Evolutionary conservation across 345 rosid species (phyloP), one percentile per base, ranked within the genome.

Genomic region (Eutrema heterophyllum): DNA sequence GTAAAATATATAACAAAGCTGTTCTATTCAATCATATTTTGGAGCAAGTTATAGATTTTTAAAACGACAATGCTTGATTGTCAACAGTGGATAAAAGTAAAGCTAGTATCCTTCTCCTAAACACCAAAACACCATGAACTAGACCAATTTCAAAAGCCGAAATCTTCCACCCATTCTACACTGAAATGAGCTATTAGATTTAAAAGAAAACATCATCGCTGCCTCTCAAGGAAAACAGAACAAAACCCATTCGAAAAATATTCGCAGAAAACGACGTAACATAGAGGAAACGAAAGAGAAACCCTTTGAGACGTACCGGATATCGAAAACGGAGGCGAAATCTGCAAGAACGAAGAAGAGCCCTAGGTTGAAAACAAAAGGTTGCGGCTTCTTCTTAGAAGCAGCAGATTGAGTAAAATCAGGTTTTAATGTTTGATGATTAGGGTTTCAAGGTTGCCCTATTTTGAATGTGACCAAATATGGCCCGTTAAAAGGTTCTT

Each of bases 371-470:
- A 64, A 24, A 1, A 35, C 24, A 33, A 29, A 45, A 44, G 4
- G 75, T 26, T 57, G 80, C 80, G 76, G 76, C 80, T 64, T 65
- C 68, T 48, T 43, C 36, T 64, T 24, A 30, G 55, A 64, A 67
- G 44, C 71, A 61, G 29, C 65, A 56, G 63, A 4, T 40, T 14
- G 33, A 2, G 11, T 6, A 43, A 64, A 70, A 29, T 39, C 12
- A 62, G 79, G 65, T 76, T 63, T 70, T 63, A 70, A 27, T 63
- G 51, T 48, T 56, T n/a, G 67, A 64, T 35, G 38, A 64, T 63
- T 70, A 76, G 80, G 80, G 80, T 70, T 76, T 53, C 70, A 41
- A 27, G 63, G 68, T 32, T 57, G 18, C 61, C 24, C 36, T 18
- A 6, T 64, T 33, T 7, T 14, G n/a, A 11, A n/a, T 26, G 4